A percentile compares a stretch with the other conserved stretches of the same genome.
Conservation (phyloP, 257 asterid species). For the Solanum infundibuliforme region DNA sequence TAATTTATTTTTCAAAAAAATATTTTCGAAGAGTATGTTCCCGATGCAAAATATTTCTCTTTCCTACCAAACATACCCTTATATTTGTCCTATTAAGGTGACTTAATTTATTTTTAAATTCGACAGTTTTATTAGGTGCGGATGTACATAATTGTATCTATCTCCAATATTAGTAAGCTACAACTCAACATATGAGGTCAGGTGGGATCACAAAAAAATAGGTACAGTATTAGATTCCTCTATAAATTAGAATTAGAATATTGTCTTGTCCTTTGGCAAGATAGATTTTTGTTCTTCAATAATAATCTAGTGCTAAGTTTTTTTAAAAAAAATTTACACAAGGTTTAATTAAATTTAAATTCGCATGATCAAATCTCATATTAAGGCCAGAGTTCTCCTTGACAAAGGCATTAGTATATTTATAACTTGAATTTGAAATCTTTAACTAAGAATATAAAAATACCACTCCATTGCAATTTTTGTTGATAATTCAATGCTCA, state of each 20-base stretch:
- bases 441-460: no score
- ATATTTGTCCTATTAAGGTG: not conserved
- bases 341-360: no score
- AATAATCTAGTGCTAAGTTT: not conserved
- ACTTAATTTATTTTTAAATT: no score
- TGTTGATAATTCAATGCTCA: no score
- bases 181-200: not conserved
- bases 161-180: not conserved
- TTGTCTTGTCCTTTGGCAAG: not conserved
- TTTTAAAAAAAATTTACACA: accelerated
- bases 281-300: not conserved
- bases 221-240: not conserved
- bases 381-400: not conserved
- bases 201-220: not conserved
- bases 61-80: not conserved
- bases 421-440: not conserved
- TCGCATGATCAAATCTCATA: not conserved
- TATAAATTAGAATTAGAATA: not conserved
- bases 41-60: not conserved
- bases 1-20: no score
- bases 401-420: not conserved
- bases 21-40: no score
- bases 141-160: not conserved
- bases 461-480: no score
- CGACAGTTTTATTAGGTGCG: not conserved